Evolutionary conservation across 805 yeast species (phyloP), one percentile per base, ranked within the genome.

Genomic region (Metschnikowia koreensis): DNA sequence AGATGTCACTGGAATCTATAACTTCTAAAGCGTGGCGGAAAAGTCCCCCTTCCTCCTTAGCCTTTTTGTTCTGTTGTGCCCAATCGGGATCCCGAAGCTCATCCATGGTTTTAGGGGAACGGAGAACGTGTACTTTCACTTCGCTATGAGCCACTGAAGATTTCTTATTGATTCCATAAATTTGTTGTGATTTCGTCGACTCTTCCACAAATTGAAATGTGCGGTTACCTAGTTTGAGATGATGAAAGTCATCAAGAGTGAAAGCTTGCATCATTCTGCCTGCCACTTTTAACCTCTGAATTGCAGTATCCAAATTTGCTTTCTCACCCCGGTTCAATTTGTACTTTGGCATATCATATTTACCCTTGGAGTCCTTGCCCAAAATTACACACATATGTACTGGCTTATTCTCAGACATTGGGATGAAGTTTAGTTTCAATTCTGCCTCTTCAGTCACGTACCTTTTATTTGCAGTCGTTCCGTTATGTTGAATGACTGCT

Each of bases 191-290:
- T 13, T 55, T 27, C 7, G 50, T 57, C 4, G 76, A 66, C 55
- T 76, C 80, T 60, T 92, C 96, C 2, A 76, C 84, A 57, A 90
- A 87, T 54, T 82, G 81, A 68, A 90, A 90, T 3, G 87, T 76
- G 53, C 97, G 74, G 56, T 84, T 81, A 10, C 97, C 94, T 63
- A 89, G 81, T 0, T 93, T 92, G 43, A 81, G 79, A 38, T 84
- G 72, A 48, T 82, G 67, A 96, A 93, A 89, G 63, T 91, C 97
- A 59, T 92, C 97, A 59, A 82, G 84, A 0, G 97, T 92, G 66
- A 80, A 91, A 0, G 97, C 96, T 61, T 89, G 93, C 96, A 89
- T 89, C 67, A 92, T 67, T 59, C 96, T 77, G 4, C 87, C 96
- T 4, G 89, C 97, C 54, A 90, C 81, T 60, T 94, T 81, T 56